Base-by-base conservation (phyloP, 2,329 filamentous ascomycete genomes). In the Penicillium hordei region DNA sequence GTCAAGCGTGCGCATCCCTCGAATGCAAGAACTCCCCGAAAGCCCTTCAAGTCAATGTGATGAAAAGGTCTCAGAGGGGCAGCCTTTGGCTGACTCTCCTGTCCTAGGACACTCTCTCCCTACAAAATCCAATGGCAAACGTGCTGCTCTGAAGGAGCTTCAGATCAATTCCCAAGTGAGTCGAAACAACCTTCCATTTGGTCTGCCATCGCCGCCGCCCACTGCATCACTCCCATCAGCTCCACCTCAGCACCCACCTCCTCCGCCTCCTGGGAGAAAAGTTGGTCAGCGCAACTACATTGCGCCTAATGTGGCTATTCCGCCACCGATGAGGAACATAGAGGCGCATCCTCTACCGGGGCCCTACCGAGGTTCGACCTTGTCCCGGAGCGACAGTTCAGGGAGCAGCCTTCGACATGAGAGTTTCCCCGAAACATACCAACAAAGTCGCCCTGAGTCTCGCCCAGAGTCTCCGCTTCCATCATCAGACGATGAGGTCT, bases 401-500 rank as follows among this genome's bases (percentile, higher is more conserved):
- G 56, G 62, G 10, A 68, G 67, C 53, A 67, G 65, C 13, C 54
- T 68, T 29, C 62, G 63, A 27, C 57, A 63, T 34, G 65, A 65
- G 42, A 64, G 57, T 34, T 53, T 63, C 9, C 54, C 57, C 8
- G 65, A 68, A 27, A 59, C 52, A 15, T 52, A 59, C 10, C 58
- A 63, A 13, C 55, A 48, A 19, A 51, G 51, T 38, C 65, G 63
- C n/a, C 60, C 67, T 2, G 68, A 72, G n/a, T 74, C 70, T 17
- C 71, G 63, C 15, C 59, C 69, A 3, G 69, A 72, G 27, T 74
- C 70, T 6, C 72, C 73, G 9, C 59, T 77, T 9, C 71, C 74
- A n/a, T 76, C 75, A 33, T 77, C 75, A 0, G 75, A 77, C 36
- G 75, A 77, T 12, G 75, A 77, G 55, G 66, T 68, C n/a, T 66